Evolutionary conservation across 306 rosid species (phyloP).

Genomic region (Inga leiocalycina): DNA sequence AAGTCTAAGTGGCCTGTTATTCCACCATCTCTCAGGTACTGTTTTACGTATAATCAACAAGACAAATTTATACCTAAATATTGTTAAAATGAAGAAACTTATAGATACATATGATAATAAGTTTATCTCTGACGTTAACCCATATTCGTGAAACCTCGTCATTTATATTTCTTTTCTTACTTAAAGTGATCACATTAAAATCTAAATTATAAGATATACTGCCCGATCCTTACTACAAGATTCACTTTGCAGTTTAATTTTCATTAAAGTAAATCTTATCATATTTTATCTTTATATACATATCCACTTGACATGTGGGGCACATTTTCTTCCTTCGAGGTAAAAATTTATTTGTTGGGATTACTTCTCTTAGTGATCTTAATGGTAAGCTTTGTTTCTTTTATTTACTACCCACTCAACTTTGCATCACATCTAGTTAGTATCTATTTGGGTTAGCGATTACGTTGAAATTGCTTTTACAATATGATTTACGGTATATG

Average conservation of each 20-base stretch:
- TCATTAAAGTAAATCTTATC: too few relatives aligned
- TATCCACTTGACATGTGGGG: not conserved
- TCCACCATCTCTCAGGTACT: slow-evolving; percentile 69
- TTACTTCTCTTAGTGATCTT: not conserved
- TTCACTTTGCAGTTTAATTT: too few relatives aligned
- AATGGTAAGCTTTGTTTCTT: not conserved
- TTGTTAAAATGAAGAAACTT: not conserved
- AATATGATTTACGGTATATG: too few relatives aligned
- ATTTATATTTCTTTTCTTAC: not conserved
- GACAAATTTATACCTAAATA: not conserved
- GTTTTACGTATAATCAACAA: not conserved
- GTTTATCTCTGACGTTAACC: not conserved
- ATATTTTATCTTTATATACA: too few relatives aligned
- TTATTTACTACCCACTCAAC: not conserved
- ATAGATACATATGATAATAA: not conserved
- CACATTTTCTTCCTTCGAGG: not conserved
- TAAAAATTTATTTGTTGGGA: not conserved
- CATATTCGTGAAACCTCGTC: not conserved
- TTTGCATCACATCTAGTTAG: not conserved
- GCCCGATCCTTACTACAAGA: too few relatives aligned
- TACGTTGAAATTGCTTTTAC: too few relatives aligned
- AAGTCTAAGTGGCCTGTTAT: slow-evolving; percentile 65
- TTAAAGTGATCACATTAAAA: not conserved
- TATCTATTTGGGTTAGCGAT: too few relatives aligned
- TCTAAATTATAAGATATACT: too few relatives aligned